Evolutionary conservation across 2,329 filamentous ascomycete species (phyloP), one percentile per base, ranked within the genome.

Genomic region (Diaporthe caulivora): DNA sequence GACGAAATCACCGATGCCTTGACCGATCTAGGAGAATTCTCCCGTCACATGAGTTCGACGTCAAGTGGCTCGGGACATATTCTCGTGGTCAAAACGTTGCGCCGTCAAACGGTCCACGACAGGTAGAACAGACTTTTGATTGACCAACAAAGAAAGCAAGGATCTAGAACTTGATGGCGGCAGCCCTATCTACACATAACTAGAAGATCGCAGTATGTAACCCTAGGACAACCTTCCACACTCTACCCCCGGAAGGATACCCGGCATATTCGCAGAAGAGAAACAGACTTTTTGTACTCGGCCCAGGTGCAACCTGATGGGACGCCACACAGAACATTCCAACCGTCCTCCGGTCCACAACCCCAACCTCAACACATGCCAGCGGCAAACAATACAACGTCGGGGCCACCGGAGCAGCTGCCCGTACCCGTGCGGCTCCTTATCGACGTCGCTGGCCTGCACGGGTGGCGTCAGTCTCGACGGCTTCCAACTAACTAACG

Each of bases 401-500:
- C 69, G 55, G 34, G 21, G 18, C 13, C 21, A 44, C 54, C 53
- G 44, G 49, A 6, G 58, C 42, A 40, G 31, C 54, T 71, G 57
- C 2, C 47, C 62, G 9, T 71, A 54, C 24, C 68, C 69, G 44
- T 71, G 44, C 55, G 55, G 69, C 24, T 62, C 55, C 40, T 69
- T 26, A 68, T 37, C 60, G 58, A 40, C 71, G 74, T 42, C 47
- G 67, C n/a, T 60, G 71, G 11, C 42, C 74, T 75, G 17, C 7
- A 18, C n/a, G n/a, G 9, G n/a, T n/a, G 55, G 9, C 6, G 34
- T 40, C 24, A 62, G 31, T 9, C 6, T 65, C 40, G 29, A 72
- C 55, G 72, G 62, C 34, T 26, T 60, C 5, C 21, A 18, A 47
- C n/a, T 3, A 40, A 24, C 21, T 1, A 5, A 26, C 17, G 10